Conservation (phyloP, 768 basidiomycete genomes). For the Suillus weaverae region DNA sequence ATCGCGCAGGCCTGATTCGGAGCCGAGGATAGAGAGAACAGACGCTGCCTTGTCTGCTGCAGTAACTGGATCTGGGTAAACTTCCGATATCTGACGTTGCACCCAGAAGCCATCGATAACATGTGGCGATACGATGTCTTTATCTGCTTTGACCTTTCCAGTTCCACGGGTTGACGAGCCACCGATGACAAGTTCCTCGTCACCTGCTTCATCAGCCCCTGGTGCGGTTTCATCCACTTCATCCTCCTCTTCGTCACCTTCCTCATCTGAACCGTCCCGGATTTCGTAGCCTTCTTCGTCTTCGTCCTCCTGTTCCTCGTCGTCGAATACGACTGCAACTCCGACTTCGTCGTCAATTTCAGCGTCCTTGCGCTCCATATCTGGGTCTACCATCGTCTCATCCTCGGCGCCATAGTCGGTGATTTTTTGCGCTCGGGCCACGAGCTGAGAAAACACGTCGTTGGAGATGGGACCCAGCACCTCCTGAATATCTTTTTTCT, state of each 20-base stretch:
- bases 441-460: conserved; percentile 80
- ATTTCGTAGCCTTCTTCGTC: conserved; percentile 90
- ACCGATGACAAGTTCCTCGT: conserved; percentile 80
- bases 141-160: conserved; percentile 58
- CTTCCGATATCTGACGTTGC: conserved; percentile 86
- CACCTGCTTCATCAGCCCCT: conserved; percentile 46
- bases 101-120: conserved; percentile 98
- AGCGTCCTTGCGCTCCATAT: conserved; percentile 77
- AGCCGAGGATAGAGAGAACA: conserved; percentile 82
- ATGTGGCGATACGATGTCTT: conserved; percentile 84
- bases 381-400: conserved; percentile 74
- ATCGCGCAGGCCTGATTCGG: conserved; percentile 86
- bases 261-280: conserved; percentile 76
- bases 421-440: conserved; percentile 88
- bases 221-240: conserved; percentile 39
- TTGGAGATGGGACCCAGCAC: conserved; percentile 61
- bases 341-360: conserved; percentile 96
- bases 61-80: conserved; percentile 93
- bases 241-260: conserved; percentile 60
- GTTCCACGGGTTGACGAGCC: conserved; percentile 49
- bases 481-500: conserved; percentile 90
- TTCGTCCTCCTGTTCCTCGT: conserved; percentile 94
- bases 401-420: conserved; percentile 94
- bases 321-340: conserved; percentile 98
- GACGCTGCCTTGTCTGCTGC: conserved; percentile 87